Evolutionary conservation across 2,329 filamentous ascomycete species (phyloP), one percentile per base, ranked within the genome.

Genomic region (Sporothrix brasiliensis): DNA sequence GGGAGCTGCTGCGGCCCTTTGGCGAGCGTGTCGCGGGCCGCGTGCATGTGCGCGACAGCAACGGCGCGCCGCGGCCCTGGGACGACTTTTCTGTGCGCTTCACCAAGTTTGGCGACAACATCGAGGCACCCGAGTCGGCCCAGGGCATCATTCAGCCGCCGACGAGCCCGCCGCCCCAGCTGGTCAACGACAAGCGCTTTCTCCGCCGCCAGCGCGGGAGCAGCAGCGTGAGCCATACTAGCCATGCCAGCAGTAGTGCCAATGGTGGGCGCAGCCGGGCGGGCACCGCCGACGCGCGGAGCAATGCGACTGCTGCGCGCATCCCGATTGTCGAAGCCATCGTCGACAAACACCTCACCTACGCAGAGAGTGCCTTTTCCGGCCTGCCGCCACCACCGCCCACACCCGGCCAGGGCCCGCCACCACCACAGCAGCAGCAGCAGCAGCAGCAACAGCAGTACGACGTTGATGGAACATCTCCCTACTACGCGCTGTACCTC

Each of bases 1-100:
- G 93, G 83, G 92, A 97, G 79, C 82, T 99, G 30, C 81, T 99
- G 70, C 86, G 94, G 67, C 94, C 95, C 0, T 99, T 97, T 81
- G 95, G 95, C 41, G 95, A 99, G 80, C 87, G 86, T 19, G 86
- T 98, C 0, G 88, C 91, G 66, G 95, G 95, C 41, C 97, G 95
- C 77, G 91, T 99, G 67, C 92, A 92, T 3, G 90, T 98, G 69
- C 85, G 95, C 75, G 95, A 99, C 80, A 97, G 94, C 77, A 89
- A 92, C 75, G 94, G 95, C 10, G 88, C 90, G 56, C 94, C 93
- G 77, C 89, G 89, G 77, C 87, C 88, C 52, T 94, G 91, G 82
- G 94, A 97, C 69, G 93, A 98, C 78, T 99, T 93, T 79, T 91
- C 92, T 0, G 86, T 99, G 71, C 90, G 93, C 69, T 97, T 99